phyloP scores from a whole-genome alignment of 495 filamentous ascomycete species.

The Penicillium lagena region DNA sequence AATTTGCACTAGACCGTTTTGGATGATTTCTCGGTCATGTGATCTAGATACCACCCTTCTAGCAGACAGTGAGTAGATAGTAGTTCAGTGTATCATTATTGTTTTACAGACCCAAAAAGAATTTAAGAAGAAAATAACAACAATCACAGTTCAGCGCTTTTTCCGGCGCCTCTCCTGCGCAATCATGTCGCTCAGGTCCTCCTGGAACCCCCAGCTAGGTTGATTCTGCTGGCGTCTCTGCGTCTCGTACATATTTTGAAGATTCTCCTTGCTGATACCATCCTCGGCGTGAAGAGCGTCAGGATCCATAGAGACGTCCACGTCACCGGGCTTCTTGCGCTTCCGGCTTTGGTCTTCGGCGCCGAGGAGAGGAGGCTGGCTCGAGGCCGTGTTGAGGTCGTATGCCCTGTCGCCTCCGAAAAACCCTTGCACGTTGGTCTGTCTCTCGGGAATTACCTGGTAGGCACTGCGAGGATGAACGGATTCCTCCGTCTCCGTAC shows the following conservation, averaged over 20 bases:
- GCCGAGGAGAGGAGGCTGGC: slow-evolving; percentile 65
- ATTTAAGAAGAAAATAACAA: not conserved
- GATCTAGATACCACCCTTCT: no score
- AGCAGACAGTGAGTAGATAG: no score
- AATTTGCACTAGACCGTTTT: slow-evolving; percentile 2
- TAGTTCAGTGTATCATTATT: no score
- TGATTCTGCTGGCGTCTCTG: slow-evolving; percentile 66
- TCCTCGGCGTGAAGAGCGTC: slow-evolving; percentile 66
- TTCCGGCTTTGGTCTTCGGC: slow-evolving; percentile 74
- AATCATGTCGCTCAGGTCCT: slow-evolving; percentile 96
- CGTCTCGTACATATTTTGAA: slow-evolving; percentile 71
- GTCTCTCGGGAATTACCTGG: slow-evolving; percentile 84
- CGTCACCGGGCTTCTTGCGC: slow-evolving; percentile 90
- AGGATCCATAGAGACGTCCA: slow-evolving; percentile 85
- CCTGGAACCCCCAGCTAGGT: slow-evolving; percentile 73
- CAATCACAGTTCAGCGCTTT: slow-evolving; percentile 28
- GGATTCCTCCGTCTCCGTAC: slow-evolving; percentile 83
- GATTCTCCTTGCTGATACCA: slow-evolving; percentile 60
- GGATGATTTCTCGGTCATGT: not conserved
- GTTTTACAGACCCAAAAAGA: no score
- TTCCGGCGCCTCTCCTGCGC: slow-evolving; percentile 86
- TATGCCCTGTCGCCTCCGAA: slow-evolving; percentile 93
- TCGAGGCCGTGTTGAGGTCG: slow-evolving; percentile 57
- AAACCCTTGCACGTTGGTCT: slow-evolving; percentile 79
- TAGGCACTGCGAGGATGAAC: slow-evolving; percentile 69